Evolutionary conservation across 345 rosid species (phyloP).

Genomic region (Euphorbia tirucalli): DNA sequence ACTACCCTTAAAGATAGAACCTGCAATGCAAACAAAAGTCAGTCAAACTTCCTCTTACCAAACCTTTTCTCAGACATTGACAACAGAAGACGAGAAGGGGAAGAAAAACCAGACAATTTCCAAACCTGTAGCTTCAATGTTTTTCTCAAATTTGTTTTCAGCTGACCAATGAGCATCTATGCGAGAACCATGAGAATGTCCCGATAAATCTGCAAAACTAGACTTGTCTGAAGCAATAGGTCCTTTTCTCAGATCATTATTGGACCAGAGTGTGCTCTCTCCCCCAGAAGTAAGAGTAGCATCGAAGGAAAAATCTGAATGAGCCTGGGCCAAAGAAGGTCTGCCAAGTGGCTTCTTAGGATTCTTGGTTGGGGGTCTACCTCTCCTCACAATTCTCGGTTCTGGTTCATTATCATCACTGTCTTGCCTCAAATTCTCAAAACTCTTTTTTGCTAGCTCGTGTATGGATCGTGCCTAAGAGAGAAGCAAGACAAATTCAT

Average conservation of each 20-base stretch:
- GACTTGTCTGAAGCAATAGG: slow-evolving; percentile 26
- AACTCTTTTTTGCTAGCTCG: slow-evolving; percentile 32
- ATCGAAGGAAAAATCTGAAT: slow-evolving; percentile 21
- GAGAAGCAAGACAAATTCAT: neutral
- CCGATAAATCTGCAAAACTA: slow-evolving; percentile 31
- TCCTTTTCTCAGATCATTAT: slow-evolving; percentile 20
- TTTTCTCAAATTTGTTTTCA: slow-evolving; percentile 41
- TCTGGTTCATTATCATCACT: slow-evolving; percentile 26
- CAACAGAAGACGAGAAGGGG: neutral
- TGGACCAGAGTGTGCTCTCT: slow-evolving; percentile 9
- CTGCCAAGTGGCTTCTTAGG: slow-evolving; percentile 18
- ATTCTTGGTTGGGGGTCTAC: slow-evolving; percentile 30
- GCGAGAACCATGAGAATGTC: slow-evolving; percentile 33
- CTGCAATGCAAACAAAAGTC: slow-evolving; percentile 13
- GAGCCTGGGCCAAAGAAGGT: slow-evolving; percentile 15
- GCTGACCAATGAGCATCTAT: slow-evolving; percentile 28
- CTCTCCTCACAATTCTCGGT: slow-evolving; percentile 23
- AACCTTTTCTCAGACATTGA: neutral
- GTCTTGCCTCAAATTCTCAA: slow-evolving; percentile 25
- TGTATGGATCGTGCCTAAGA: slow-evolving; percentile 28
- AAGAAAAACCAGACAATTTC: neutral
- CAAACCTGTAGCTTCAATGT: slow-evolving; percentile 23
- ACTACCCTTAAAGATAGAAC: slow-evolving; percentile 17
- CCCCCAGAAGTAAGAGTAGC: slow-evolving; percentile 19
- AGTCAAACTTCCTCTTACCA: neutral